Base-by-base conservation (phyloP, 306 rosid species). In the Vigna radiata region DNA sequence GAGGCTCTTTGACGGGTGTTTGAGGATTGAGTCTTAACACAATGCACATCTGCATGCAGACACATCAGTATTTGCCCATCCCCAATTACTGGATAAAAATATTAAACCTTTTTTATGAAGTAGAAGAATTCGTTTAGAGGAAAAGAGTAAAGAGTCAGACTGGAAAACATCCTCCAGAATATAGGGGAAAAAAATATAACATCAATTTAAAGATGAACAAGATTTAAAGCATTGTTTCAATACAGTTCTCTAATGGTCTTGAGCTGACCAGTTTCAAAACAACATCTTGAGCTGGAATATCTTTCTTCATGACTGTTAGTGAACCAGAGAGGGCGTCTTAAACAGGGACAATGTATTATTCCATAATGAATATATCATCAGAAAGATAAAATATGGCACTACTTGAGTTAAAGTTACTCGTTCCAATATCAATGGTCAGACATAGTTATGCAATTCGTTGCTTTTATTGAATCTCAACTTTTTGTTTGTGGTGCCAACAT, bases 381-480 rank as follows among this genome's bases (percentile, higher is more conserved):
- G 58, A 75, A 75, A 49, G 39, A 60, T 23, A 44, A 16, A 27
- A 79, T 29, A 64, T 15, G 18, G 52, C 68, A 55, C 25, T 73
- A 73, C 56, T 41, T 44, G 49, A 58, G 9, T 49, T 70, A 56
- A 79, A 31, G 72, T 70, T 39, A 63, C 73, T 79, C 50, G 3
- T 41, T 61, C 39, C 43, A 21, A 50, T 58, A 56, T 25, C 46
- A 33, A 58, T 78, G 50, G 71, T 47, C 49, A 9, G 48, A 49
- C 7, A 48, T 46, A 65, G 72, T 72, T 52, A 68, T 61, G 71
- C 54, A 82, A 59, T 49, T 37, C 49, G 17, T 71, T 46, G 56
- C 70, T 70, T 82, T 61, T 36, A 54, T 63, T 64, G 43, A 36
- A 66, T 31, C 9, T 63, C 82, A 95, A 97, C 96, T 39, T 39